phyloP scores from a whole-genome alignment of 2,329 filamentous ascomycete species.

The Monosporascus sp. region DNA sequence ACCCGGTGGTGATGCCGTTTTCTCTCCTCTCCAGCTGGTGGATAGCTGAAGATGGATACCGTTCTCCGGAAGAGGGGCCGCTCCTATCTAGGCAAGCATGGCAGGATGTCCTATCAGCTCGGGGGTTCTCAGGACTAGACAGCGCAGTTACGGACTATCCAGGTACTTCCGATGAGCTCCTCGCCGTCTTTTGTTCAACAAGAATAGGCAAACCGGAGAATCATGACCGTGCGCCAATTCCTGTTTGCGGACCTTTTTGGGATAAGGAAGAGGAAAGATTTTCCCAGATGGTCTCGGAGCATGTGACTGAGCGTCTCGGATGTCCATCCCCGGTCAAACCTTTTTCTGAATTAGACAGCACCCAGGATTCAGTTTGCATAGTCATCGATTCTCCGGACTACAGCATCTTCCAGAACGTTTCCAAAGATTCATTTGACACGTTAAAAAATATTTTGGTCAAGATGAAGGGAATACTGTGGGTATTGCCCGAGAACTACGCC shows the following conservation, averaged over 20 bases:
- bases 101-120: slow-evolving; percentile 5
- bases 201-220: slow-evolving; percentile 6
- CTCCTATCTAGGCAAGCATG: slow-evolving; percentile 6
- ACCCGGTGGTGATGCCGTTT: too few species aligned
- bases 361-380: too few species aligned
- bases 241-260: slow-evolving; percentile 7
- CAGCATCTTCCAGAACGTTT: slow-evolving; percentile 3
- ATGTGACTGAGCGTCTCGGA: neutral
- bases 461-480: slow-evolving; percentile 8
- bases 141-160: slow-evolving; percentile 6
- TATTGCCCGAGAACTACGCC: slow-evolving; percentile 3
- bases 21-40: slow-evolving; percentile 8
- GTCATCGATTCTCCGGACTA: slow-evolving; percentile 8
- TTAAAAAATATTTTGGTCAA: too few species aligned
- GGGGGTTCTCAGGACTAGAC: slow-evolving; percentile 11
- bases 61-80: slow-evolving; percentile 4
- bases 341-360: too few species aligned
- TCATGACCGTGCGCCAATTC: neutral
- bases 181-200: too few species aligned
- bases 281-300: slow-evolving; percentile 7
- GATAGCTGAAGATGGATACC: slow-evolving; percentile 2
- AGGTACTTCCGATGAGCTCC: too few species aligned
- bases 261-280: slow-evolving; percentile 6
- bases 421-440: too few species aligned
- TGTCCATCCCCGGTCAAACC: slow-evolving; percentile 3